A percentile compares a stretch with the other conserved stretches of the same genome.
These are phyloP conservation scores for Ceratocystis cubensis DNA, from an alignment of 2,329 filamentous ascomycete species.

Conservation along the genomic window DNA sequence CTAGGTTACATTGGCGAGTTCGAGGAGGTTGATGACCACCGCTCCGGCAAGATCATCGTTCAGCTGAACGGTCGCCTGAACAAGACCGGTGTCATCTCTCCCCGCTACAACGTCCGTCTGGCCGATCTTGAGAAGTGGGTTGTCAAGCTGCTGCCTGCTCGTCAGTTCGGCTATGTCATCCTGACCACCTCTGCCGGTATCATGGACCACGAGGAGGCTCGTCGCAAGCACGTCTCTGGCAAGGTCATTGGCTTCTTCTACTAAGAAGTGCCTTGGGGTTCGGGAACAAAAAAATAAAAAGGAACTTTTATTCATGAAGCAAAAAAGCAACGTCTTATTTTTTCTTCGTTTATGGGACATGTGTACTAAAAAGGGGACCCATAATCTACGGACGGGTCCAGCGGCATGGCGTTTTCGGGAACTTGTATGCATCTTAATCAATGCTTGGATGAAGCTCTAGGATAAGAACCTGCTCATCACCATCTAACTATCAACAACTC, in stretches of 20 bases:
- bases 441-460: conserved; percentile 4
- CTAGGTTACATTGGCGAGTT: conserved; percentile 98
- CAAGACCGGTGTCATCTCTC: conserved; percentile 85
- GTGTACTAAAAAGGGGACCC: background rate
- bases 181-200: conserved; percentile 98
- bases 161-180: conserved; percentile 99
- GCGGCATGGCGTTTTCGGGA: conserved; percentile 5
- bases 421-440: conserved; percentile 8
- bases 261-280: conserved; percentile 38
- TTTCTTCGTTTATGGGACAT: conserved; percentile 12
- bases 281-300: conserved; percentile 23
- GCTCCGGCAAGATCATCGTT: conserved; percentile 98
- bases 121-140: conserved; percentile 99
- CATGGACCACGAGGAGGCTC: conserved; percentile 99
- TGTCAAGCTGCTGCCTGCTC: conserved; percentile 93
- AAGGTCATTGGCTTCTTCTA: conserved; percentile 99
- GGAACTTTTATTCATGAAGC: conserved; percentile 19
- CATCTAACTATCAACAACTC: background rate
- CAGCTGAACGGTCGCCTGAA: conserved; percentile 95
- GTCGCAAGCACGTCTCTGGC: conserved; percentile 96
- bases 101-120: conserved; percentile 98
- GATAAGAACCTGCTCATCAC: background rate
- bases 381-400: background rate
- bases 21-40: conserved; percentile 98
- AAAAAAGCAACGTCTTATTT: conserved; percentile 14